Evolutionary conservation across 2,329 filamentous ascomycete species (phyloP).

Genomic region (Verticillium longisporum): DNA sequence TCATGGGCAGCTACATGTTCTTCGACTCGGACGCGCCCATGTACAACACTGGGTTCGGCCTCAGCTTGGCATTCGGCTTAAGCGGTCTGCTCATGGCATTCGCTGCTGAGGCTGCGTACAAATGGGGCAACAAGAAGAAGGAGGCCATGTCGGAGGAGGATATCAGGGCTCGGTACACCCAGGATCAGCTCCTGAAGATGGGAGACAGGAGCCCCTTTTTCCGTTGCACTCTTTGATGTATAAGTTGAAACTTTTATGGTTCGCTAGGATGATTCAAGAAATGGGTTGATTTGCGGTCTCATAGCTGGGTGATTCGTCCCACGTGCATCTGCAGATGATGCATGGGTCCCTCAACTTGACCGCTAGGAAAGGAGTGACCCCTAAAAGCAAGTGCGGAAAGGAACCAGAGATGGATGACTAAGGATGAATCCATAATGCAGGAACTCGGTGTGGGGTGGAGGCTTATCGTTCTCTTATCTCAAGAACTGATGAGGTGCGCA

Average conservation of each 20-base stretch:
- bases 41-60: constrained; percentile 27
- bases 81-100: constrained; percentile 20
- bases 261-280: no score
- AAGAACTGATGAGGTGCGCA: neutral
- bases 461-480: neutral
- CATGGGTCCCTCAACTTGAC: no score
- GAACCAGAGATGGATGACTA: neutral
- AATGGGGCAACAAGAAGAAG: constrained; percentile 18
- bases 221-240: constrained; percentile 9
- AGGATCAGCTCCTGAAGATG: constrained; percentile 11
- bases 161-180: constrained; percentile 10
- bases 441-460: neutral
- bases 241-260: no score
- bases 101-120: constrained; percentile 20
- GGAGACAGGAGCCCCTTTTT: constrained; percentile 14
- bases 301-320: no score
- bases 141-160: constrained; percentile 17
- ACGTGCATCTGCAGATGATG: no score
- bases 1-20: constrained; percentile 32
- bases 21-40: constrained; percentile 23
- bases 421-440: neutral
- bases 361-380: neutral
- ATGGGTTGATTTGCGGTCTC: no score
- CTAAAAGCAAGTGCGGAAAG: neutral
- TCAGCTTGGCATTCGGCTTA: constrained; percentile 21